Conservation (phyloP, 345 rosid genomes). For the Ricinus communis region DNA sequence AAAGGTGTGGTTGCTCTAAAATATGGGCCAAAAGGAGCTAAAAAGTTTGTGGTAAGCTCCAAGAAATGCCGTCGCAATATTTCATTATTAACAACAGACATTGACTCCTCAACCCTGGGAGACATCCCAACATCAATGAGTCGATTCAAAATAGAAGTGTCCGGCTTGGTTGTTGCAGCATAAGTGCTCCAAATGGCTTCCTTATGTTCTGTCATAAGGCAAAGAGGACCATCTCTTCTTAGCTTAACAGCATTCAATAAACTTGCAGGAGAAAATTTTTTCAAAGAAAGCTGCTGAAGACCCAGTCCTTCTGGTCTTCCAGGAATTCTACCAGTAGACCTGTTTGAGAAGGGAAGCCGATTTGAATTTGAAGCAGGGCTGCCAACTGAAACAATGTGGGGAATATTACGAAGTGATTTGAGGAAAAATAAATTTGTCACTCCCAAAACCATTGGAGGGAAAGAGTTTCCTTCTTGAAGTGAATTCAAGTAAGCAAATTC, state of each 20-base stretch:
- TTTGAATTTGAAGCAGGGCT: conserved; percentile 64
- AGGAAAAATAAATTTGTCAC: conserved; percentile 96
- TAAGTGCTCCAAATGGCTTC: conserved; percentile 96
- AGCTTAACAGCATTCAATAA: conserved; percentile 77
- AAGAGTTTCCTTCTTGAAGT: conserved; percentile 71
- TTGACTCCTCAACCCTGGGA: conserved; percentile 95
- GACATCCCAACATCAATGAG: conserved; percentile 94
- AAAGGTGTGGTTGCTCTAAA: conserved; percentile 72
- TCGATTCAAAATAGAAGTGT: conserved; percentile 89
- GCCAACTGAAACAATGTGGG: conserved; percentile 93
- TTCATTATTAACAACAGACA: conserved; percentile 98
- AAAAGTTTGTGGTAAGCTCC: conserved; percentile 94
- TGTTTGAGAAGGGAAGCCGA: conserved; percentile 50
- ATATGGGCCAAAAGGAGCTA: conserved; percentile 97
- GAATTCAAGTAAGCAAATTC: conserved; percentile 68
- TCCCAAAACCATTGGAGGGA: conserved; percentile 93
- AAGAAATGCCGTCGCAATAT: conserved; percentile 91
- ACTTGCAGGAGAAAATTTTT: conserved; percentile 83
- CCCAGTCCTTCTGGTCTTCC: conserved; percentile 75
- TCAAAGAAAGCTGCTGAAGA: conserved; percentile 73
- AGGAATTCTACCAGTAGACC: conserved; percentile 66
- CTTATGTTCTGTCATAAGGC: conserved; percentile 98
- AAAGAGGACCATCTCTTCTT: conserved; percentile 91
- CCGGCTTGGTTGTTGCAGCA: conserved; percentile 81
- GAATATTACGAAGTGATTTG: conserved; percentile 76